These are phyloP conservation scores for Saccharum hybrid DNA, from an alignment of 202 grass and related monocot species.

Conservation along the genomic window DNA sequence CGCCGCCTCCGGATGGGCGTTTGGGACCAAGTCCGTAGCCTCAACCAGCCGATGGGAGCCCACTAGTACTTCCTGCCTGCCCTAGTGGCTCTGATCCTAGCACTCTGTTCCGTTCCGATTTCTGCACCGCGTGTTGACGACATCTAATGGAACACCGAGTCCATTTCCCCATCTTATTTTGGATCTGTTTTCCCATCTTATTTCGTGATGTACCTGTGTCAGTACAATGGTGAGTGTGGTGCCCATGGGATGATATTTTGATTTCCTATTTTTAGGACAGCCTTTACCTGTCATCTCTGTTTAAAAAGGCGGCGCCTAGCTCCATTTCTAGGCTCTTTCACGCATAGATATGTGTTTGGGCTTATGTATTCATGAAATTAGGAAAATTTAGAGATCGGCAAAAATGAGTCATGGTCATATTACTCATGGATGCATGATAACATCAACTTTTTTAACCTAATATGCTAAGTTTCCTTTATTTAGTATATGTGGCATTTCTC, in stretches of 20 bases:
- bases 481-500: neutral
- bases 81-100: neutral
- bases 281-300: neutral
- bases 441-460: neutral
- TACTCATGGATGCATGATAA: neutral
- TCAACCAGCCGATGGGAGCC: neutral
- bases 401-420: neutral
- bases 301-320: neutral
- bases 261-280: neutral
- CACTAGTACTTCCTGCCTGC: neutral
- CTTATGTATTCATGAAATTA: conserved; percentile 1
- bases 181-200: neutral
- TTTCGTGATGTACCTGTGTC: neutral
- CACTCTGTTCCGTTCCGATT: neutral
- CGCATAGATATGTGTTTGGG: neutral
- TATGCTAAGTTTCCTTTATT: neutral
- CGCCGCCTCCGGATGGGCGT: neutral
- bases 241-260: neutral
- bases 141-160: neutral
- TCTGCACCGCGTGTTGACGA: neutral
- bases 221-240: neutral
- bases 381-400: neutral
- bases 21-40: neutral
- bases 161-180: neutral
- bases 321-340: conserved; percentile 4